Percentiles rank a stretch among this genome's conserved stretches.
Evolutionary conservation across 345 rosid genomes (phyloP).

Genomic region (Lenwebbia sp.): DNA sequence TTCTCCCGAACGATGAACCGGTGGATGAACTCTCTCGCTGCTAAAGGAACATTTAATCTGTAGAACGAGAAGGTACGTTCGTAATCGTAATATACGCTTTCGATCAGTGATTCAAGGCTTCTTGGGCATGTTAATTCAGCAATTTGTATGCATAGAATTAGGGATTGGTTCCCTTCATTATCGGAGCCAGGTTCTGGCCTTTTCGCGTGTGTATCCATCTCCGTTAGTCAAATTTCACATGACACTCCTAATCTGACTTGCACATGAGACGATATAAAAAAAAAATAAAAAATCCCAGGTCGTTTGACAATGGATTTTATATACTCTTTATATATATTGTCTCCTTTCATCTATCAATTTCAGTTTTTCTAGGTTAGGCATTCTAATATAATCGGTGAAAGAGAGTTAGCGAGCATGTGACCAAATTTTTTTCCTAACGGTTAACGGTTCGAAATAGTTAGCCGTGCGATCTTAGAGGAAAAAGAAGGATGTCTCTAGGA

Average conservation of each 20-base stretch:
- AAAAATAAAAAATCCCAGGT: background rate
- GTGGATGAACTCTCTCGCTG: too few relatives aligned
- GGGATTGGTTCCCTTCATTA: background rate
- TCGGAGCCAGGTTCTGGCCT: background rate
- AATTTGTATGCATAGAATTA: too few relatives aligned
- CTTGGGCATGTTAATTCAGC: too few relatives aligned
- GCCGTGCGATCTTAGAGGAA: background rate
- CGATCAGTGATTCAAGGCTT: too few relatives aligned
- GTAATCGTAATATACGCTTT: too few relatives aligned
- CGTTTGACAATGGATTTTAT: background rate
- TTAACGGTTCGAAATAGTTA: background rate
- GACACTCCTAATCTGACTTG: background rate
- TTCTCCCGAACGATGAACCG: too few relatives aligned
- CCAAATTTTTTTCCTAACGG: background rate
- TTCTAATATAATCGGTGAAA: background rate
- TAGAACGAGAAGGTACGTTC: too few relatives aligned
- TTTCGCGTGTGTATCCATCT: background rate
- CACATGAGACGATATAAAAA: background rate
- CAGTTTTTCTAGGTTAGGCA: background rate
- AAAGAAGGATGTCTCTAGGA: background rate
- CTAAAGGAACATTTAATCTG: too few relatives aligned
- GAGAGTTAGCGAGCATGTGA: background rate
- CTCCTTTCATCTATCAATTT: too few relatives aligned
- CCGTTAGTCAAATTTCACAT: background rate
- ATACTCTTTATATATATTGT: too few relatives aligned